phyloP scores from a whole-genome alignment of 305 asterid genomes.

The Fraxinus latifolia region DNA sequence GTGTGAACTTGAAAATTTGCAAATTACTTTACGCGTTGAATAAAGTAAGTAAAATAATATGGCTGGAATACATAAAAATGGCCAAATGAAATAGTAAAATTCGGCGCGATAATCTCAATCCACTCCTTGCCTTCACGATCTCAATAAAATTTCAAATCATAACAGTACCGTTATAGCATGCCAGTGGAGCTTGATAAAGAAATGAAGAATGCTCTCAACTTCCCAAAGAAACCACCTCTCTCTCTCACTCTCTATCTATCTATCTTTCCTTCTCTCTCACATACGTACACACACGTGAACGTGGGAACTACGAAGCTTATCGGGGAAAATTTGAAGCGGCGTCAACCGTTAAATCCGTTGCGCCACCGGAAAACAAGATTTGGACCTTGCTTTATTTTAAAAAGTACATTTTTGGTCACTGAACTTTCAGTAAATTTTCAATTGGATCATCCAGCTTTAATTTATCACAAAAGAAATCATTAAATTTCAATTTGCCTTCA shows the following conservation, averaged over 20 bases:
- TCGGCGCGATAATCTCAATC: conserved; percentile 7
- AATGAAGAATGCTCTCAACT: conserved; percentile 12
- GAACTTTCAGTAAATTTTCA: background rate
- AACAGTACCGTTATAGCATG: background rate
- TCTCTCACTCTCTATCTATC: conserved; percentile 16
- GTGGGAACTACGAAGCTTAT: conserved; percentile 20
- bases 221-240: background rate
- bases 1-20: conserved; percentile 20
- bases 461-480: background rate
- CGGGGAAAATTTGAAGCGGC: conserved; percentile 6
- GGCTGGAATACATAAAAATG: conserved; percentile 4
- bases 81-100: conserved; percentile 19
- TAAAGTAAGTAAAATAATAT: conserved; percentile 17
- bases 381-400: conserved; percentile 32
- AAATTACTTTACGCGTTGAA: conserved; percentile 29
- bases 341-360: conserved; percentile 34
- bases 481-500: background rate
- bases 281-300: background rate
- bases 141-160: conserved; percentile 6
- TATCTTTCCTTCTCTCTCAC: conserved; percentile 22
- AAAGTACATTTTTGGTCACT: conserved; percentile 16
- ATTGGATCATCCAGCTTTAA: background rate
- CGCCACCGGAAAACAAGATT: conserved; percentile 12
- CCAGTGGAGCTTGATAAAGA: background rate
- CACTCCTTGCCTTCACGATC: background rate